Percentiles rank a stretch among this genome's conserved stretches.
Evolutionary conservation across 257 asterid genomes (phyloP).

Genomic region (Solanum ahanhuiri): DNA sequence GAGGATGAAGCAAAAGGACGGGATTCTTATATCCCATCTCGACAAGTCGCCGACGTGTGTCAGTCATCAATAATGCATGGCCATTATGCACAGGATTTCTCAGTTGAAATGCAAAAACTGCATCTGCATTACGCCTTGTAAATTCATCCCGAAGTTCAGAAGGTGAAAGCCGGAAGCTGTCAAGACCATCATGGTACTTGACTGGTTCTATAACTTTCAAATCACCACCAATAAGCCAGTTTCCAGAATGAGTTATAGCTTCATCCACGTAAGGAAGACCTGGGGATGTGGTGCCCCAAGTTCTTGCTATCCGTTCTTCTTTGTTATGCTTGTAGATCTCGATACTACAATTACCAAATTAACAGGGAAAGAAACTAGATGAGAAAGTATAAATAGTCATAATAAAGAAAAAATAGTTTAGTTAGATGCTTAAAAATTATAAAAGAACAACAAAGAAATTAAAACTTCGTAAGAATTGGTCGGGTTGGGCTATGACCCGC

Average conservation of each 20-base stretch:
- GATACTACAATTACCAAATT: constrained; percentile 33
- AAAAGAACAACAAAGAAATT: not conserved
- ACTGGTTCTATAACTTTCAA: constrained; percentile 63
- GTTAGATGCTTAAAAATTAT: not conserved
- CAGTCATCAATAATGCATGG: constrained; percentile 85
- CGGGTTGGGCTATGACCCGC: not conserved
- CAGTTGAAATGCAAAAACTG: constrained; percentile 92
- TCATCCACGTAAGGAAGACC: constrained; percentile 81
- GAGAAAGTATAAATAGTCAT: not conserved
- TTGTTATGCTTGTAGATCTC: constrained; percentile 88
- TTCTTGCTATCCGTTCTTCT: constrained; percentile 91
- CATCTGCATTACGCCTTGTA: constrained; percentile 73
- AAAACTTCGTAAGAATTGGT: not conserved
- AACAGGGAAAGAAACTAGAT: not conserved
- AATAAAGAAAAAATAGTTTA: not conserved
- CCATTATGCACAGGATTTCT: constrained; percentile 96
- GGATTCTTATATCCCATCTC: constrained; percentile 92
- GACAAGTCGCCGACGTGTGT: constrained; percentile 77
- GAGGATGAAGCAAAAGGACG: constrained; percentile 68
- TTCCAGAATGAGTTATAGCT: constrained; percentile 52
- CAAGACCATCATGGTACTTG: constrained; percentile 64
- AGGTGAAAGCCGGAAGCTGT: constrained; percentile 79
- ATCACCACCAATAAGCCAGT: constrained; percentile 93
- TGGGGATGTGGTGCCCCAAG: constrained; percentile 86
- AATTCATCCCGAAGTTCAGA: constrained; percentile 67